Base-by-base conservation (phyloP, 371 early-diverging fungal genomes). In the Lichtheimia ornata region DNA sequence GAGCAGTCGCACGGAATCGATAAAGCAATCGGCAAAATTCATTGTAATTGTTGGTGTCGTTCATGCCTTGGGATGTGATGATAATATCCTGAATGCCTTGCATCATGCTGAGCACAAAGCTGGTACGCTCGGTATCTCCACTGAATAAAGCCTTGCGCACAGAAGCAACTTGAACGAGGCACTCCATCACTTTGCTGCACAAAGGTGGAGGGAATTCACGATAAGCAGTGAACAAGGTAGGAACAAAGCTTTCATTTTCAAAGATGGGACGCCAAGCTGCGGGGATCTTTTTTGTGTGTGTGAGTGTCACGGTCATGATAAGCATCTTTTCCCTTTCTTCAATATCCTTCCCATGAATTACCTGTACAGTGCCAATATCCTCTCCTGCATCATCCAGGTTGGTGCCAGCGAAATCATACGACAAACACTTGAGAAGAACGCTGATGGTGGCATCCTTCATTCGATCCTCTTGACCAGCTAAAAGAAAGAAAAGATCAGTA, bases 331-430 rank as follows among this genome's bases (percentile, higher is more conserved):
- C 28, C 28, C 22, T 22, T 28, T 28, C 2, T 28, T 28, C 28
- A 28, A 1, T 22, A 22, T 22, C 5, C 6, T 18, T 18, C 45
- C 45, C 45, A 4, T 5, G 4, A 81, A 0, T 75, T 61, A 92
- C 87, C 75, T 94, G 88, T 53, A 93, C 81, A 17, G 85, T 84
- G 30, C 89, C 92, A 40, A 83, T 77, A 55, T 96, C 95, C 63
- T 95, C 95, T 3, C 86, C 85, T 11, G 94, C 85, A 59, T 94
- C 95, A 62, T 95, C 95, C 5, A 88, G 82, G 43, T 87, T 84
- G 20, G 94, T 86, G 28, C 95, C 94, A 35, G 91, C 90, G 67
- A 96, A 96, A 69, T 95, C 95, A 76, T 92, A 96, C 0, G 82
- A 77, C 49, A 95, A 69, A 59, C 93, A 92, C 28, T 84, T 87